Conservation (phyloP, 192 early-diverging fungal species). For the Umbelopsis ramanniana region DNA sequence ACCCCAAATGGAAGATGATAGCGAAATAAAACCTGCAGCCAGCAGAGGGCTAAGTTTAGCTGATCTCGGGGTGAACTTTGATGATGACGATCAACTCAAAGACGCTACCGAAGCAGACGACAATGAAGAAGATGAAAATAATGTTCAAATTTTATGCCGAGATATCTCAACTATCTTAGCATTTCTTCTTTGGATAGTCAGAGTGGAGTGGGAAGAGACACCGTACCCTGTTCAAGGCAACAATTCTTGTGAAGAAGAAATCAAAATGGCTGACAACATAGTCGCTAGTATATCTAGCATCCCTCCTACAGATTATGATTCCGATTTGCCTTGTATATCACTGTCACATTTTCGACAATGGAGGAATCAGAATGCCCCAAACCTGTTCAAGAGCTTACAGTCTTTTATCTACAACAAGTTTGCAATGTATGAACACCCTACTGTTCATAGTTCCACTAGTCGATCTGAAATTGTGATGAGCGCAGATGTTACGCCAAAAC, state of each 20-base stretch:
- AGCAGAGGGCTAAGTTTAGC: constrained; percentile 27
- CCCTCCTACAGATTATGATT: not conserved
- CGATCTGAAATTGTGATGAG: constrained; percentile 24
- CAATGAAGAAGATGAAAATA: not conserved
- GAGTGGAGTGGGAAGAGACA: constrained; percentile 9
- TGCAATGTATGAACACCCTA: constrained; percentile 41
- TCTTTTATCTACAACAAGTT: constrained; percentile 53
- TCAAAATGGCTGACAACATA: not conserved
- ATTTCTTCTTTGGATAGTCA: constrained; percentile 33
- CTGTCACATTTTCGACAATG: constrained; percentile 23
- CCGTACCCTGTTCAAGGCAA: not conserved
- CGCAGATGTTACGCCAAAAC: constrained; percentile 14
- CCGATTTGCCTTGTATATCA: not conserved
- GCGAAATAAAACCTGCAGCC: not conserved
- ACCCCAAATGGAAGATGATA: not conserved
- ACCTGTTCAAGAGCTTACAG: constrained; percentile 46
- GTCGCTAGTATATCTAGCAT: not conserved
- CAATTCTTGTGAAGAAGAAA: not conserved
- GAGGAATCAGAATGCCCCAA: constrained; percentile 43
- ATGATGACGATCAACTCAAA: constrained; percentile 20
- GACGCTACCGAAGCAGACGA: not conserved
- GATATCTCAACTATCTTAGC: constrained; percentile 29
- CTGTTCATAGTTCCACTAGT: not conserved
- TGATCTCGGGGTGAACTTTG: constrained; percentile 34
- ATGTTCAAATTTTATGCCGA: not conserved